A percentile compares a stretch with the other conserved stretches of the same genome.
Conservation (phyloP, 345 rosid species). For the Citrus medica region DNA sequence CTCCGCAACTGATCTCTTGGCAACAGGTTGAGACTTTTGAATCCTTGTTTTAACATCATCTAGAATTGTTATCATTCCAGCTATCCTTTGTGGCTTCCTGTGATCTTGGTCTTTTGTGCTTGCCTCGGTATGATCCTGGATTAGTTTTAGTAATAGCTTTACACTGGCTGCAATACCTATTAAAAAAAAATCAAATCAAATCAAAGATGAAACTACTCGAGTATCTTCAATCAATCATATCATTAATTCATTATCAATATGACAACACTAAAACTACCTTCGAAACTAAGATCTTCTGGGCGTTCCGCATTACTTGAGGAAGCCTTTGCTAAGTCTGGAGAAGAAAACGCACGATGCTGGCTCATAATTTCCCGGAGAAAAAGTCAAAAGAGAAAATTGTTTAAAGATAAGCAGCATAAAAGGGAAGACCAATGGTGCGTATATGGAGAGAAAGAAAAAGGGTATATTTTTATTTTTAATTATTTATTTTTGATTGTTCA, state of each 20-base stretch:
- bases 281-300: slow-evolving; percentile 39
- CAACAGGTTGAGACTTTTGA: slow-evolving; percentile 48
- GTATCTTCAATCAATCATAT: background rate
- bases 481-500: no score
- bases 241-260: background rate
- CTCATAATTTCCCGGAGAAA: slow-evolving; percentile 13
- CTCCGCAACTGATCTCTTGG: slow-evolving; percentile 39
- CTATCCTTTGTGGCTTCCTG: slow-evolving; percentile 50
- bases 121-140: slow-evolving; percentile 70
- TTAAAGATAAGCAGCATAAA: background rate
- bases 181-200: background rate
- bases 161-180: slow-evolving; percentile 58
- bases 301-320: slow-evolving; percentile 13
- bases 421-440: background rate
- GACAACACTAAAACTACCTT: slow-evolving; percentile 27
- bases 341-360: slow-evolving; percentile 39
- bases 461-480: background rate
- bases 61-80: slow-evolving; percentile 67
- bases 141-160: slow-evolving; percentile 61
- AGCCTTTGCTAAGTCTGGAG: slow-evolving; percentile 37
- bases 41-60: slow-evolving; percentile 66
- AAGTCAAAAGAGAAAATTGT: background rate
- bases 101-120: slow-evolving; percentile 43
- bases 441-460: background rate
- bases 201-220: background rate